Conservation (phyloP, 2,329 filamentous ascomycete species). For the Zymoseptoria passerinii region DNA sequence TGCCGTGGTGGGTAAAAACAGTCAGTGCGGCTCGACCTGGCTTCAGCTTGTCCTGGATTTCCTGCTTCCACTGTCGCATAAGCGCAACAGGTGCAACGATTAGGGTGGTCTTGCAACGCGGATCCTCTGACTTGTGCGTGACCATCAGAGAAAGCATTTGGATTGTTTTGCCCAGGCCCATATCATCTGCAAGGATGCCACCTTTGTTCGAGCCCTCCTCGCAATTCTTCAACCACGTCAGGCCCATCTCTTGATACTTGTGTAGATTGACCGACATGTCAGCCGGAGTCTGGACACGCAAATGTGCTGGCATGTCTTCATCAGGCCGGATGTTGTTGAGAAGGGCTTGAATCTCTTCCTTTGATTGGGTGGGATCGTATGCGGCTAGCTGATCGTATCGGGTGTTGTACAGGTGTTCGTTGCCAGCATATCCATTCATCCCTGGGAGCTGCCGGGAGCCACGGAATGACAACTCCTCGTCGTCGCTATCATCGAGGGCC, state of each 20-base stretch:
- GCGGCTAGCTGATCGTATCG: slow-evolving; percentile 20
- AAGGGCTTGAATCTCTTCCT: slow-evolving; percentile 62
- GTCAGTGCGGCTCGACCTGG: slow-evolving; percentile 47
- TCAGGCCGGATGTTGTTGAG: slow-evolving; percentile 68
- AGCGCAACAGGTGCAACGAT: slow-evolving; percentile 75
- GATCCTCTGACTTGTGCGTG: slow-evolving; percentile 52
- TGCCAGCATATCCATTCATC: slow-evolving; percentile 17
- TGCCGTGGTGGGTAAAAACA: slow-evolving; percentile 61
- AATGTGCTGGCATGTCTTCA: slow-evolving; percentile 43
- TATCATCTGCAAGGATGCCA: slow-evolving; percentile 70
- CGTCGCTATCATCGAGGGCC: slow-evolving; percentile 16
- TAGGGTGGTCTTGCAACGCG: slow-evolving; percentile 62
- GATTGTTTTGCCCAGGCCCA: slow-evolving; percentile 79
- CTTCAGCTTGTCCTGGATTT: slow-evolving; percentile 64
- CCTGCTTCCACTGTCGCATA: slow-evolving; percentile 75
- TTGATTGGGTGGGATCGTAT: slow-evolving; percentile 43
- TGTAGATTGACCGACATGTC: slow-evolving; percentile 63
- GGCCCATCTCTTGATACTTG: slow-evolving; percentile 70
- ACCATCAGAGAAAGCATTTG: slow-evolving; percentile 73
- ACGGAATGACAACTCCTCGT: slow-evolving; percentile 20
- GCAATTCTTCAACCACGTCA: slow-evolving; percentile 68
- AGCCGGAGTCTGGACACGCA: slow-evolving; percentile 60
- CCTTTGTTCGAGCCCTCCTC: slow-evolving; percentile 65
- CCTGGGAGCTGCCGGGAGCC: slow-evolving; percentile 16
- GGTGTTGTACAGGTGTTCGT: slow-evolving; percentile 19